Conservation (phyloP, 495 filamentous ascomycete genomes). For the Cenococcum geophilum region DNA sequence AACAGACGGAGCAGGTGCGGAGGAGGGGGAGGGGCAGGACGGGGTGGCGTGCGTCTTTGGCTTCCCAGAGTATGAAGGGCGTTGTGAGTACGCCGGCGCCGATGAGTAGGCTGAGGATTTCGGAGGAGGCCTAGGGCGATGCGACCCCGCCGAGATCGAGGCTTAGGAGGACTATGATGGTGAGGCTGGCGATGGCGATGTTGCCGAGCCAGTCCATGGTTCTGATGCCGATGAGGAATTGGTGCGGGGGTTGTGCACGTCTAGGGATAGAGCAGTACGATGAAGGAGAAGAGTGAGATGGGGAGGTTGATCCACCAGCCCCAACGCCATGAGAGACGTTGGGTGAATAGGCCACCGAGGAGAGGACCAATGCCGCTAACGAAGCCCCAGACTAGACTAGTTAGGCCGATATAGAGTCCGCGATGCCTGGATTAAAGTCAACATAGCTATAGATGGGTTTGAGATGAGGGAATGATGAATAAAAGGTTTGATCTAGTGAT, state of each 20-base stretch:
- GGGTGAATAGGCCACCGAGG: conserved; percentile 40
- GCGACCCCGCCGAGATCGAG: conserved; percentile 49
- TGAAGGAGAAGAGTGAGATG: conserved; percentile 61
- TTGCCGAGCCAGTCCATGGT: conserved; percentile 71
- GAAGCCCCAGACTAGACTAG: conserved; percentile 41
- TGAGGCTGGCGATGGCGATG: conserved; percentile 61
- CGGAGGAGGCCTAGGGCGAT: conserved; percentile 69
- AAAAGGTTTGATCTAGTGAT: too few relatives aligned
- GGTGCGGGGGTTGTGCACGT: conserved; percentile 70
- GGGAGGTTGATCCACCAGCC: conserved; percentile 51
- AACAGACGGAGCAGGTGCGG: conserved; percentile 49
- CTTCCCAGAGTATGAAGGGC: conserved; percentile 63
- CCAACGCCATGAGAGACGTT: conserved; percentile 37
- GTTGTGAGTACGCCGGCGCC: conserved; percentile 60
- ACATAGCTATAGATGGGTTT: too few relatives aligned
- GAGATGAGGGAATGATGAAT: too few relatives aligned
- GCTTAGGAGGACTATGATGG: conserved; percentile 58
- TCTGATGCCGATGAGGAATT: conserved; percentile 61
- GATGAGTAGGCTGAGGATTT: conserved; percentile 69
- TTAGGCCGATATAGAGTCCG: conserved; percentile 40
- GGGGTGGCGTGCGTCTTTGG: conserved; percentile 65
- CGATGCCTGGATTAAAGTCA: conserved; percentile 27
- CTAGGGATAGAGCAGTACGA: conserved; percentile 64
- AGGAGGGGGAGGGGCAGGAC: conserved; percentile 65
- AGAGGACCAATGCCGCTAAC: conserved; percentile 40